Evolutionary conservation across 495 filamentous ascomycete genomes (phyloP).

Genomic region (Acidomyces sp.): DNA sequence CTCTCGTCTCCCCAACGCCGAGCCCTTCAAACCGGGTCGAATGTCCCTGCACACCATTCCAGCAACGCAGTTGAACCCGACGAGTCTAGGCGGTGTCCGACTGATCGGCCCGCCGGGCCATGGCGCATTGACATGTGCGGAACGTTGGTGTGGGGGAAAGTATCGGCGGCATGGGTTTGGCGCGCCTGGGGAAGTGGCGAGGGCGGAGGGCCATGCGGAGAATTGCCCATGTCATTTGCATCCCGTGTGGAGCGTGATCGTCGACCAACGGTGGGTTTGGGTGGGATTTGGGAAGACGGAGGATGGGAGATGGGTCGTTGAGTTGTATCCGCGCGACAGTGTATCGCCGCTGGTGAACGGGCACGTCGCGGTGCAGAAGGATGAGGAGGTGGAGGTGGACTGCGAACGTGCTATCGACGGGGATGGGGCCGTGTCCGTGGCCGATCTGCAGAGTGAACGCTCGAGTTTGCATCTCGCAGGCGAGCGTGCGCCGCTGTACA

Average conservation of each 20-base stretch:
- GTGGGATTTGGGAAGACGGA: conserved; percentile 6
- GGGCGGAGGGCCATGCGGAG: neutral
- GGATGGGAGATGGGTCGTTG: conserved; percentile 14
- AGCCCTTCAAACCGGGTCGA: neutral
- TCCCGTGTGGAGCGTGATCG: conserved; percentile 4
- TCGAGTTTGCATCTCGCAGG: too few species aligned
- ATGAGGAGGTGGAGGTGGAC: too few species aligned
- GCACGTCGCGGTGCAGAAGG: too few species aligned
- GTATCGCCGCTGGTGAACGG: too few species aligned
- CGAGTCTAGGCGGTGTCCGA: neutral
- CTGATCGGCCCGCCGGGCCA: conserved; percentile 8
- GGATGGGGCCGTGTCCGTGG: too few species aligned
- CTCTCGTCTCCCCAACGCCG: neutral
- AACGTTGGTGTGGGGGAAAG: conserved; percentile 14
- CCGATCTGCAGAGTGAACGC: too few species aligned
- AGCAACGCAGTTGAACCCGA: neutral
- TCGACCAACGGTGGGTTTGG: conserved; percentile 3
- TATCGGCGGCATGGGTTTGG: conserved; percentile 7
- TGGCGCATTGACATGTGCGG: conserved; percentile 8
- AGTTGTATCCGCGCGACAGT: neutral
- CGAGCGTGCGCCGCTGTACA: too few species aligned
- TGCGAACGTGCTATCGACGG: too few species aligned
- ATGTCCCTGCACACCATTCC: neutral
- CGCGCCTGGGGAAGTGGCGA: too few species aligned
- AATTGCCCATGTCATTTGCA: conserved; percentile 5